phyloP scores from a whole-genome alignment of 2,329 filamentous ascomycete species.

The Colletotrichum sp. region DNA sequence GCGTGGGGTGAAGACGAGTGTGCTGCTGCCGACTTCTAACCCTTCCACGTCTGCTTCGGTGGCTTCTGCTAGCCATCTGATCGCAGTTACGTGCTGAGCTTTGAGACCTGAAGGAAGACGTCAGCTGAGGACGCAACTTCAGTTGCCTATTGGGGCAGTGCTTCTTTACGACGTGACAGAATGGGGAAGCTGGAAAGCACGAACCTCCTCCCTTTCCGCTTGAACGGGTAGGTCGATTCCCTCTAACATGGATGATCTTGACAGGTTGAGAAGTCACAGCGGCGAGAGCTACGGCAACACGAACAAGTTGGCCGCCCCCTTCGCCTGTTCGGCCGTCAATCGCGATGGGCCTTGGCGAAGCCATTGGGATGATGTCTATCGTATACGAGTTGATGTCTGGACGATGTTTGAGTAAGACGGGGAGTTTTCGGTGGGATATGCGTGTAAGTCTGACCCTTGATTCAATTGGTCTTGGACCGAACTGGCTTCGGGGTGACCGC shows the following conservation, averaged over 20 bases:
- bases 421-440: no score
- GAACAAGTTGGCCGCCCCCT: constrained; percentile 66
- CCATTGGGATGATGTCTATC: no score
- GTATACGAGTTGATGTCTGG: no score
- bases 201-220: constrained; percentile 32
- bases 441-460: no score
- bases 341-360: no score
- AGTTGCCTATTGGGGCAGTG: not conserved
- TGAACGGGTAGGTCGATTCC: constrained; percentile 47
- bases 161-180: not conserved
- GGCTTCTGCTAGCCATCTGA: constrained; percentile 57
- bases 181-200: not conserved
- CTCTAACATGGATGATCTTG: constrained; percentile 59
- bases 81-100: constrained; percentile 62
- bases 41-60: constrained; percentile 57
- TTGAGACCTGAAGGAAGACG: constrained; percentile 54
- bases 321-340: constrained; percentile 54
- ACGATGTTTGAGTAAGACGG: no score
- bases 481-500: no score
- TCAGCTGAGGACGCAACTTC: not conserved
- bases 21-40: constrained; percentile 54
- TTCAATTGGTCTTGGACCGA: no score
- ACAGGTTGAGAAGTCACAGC: constrained; percentile 60
- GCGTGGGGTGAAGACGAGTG: constrained; percentile 52
- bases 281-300: constrained; percentile 60